These are phyloP conservation scores for Aspergillus japonicus DNA, from an alignment of 2,329 filamentous ascomycete genomes.

Conservation along the genomic window DNA sequence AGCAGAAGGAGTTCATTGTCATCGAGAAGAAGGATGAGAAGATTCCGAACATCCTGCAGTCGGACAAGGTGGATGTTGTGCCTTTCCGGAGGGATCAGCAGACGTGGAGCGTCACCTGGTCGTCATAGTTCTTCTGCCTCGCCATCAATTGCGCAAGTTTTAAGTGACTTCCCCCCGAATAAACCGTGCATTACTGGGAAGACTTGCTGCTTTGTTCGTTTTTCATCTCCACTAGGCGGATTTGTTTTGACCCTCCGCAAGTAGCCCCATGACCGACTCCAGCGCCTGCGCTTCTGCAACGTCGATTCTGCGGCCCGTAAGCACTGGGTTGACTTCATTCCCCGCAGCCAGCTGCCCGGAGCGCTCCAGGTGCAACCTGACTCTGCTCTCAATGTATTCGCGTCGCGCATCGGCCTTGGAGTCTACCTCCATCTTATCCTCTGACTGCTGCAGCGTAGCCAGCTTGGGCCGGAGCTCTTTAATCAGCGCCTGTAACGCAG, in stretches of 20 bases:
- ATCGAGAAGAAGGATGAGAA: conserved; percentile 57
- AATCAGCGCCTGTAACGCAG: conserved; percentile 71
- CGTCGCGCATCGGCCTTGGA: conserved; percentile 69
- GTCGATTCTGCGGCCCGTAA: conserved; percentile 41
- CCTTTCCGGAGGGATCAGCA: conserved; percentile 63
- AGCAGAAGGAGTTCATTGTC: conserved; percentile 53
- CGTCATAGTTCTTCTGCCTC: conserved; percentile 11
- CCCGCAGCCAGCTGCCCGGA: conserved; percentile 40
- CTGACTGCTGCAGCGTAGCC: conserved; percentile 38
- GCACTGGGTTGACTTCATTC: conserved; percentile 32
- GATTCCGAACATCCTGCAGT: conserved; percentile 56
- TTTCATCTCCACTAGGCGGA: conserved; percentile 11
- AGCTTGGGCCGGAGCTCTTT: conserved; percentile 67
- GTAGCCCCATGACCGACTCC: conserved; percentile 40
- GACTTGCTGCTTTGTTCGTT: neutral
- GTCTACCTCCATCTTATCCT: conserved; percentile 40
- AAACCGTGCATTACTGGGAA: neutral
- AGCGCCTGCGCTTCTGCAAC: conserved; percentile 42
- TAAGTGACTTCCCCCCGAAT: neutral
- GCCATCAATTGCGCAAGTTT: conserved; percentile 1
- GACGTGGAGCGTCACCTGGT: conserved; percentile 43
- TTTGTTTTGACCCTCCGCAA: conserved; percentile 29
- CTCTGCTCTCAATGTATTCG: conserved; percentile 80
- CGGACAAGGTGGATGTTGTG: conserved; percentile 61
- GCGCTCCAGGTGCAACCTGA: conserved; percentile 70